Base-by-base conservation (phyloP, 495 filamentous ascomycete species). In the Trichoderma gamsii region DNA sequence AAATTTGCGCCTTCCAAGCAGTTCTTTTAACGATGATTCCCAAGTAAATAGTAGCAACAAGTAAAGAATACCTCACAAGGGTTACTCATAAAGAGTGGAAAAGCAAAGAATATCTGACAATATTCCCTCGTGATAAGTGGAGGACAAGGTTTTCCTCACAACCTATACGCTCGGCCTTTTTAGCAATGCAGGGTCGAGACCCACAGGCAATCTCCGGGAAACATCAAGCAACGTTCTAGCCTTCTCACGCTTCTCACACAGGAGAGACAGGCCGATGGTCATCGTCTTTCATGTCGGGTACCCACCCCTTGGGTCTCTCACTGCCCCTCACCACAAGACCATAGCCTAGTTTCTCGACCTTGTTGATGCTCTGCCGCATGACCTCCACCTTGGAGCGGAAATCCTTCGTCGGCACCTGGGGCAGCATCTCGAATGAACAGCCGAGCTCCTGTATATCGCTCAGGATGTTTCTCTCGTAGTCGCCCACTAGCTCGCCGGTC, bases 331-430 rank as follows among this genome's bases (percentile, higher is more conserved):
- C 88, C 41, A 87, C 84, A 73, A 96, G 85, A 12, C 92, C 92
- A 79, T 97, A 98, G 18, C 91, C 88, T 21, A 93, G 88, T 23
- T 85, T 84, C 82, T 99, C 95, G 29, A 98, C 95, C 84, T 99
- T 99, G 73, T 91, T 87, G 41, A 99, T 93, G 76, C 91, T 92
- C 71, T 82, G 83, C 72, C 86, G 84, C 92, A 97, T 97, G 8
- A 96, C 92, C 64, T 87, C 86, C 72, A 89, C 82, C 84, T 97
- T 98, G 84, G 90, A 91, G 41, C 84, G 79, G 68, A 88, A 83
- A 67, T 78, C 78, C 70, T 74, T 80, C 44, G 67, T 77, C 61
- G 66, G 73, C 69, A 69, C 83, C 79, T 82, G 87, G 81, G 81
- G 81, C 63, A 97, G 77, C 69, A 81, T 82, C 80, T 97, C 91